Evolutionary conservation across 495 filamentous ascomycete species (phyloP).

Genomic region (Xylaria intraflava): DNA sequence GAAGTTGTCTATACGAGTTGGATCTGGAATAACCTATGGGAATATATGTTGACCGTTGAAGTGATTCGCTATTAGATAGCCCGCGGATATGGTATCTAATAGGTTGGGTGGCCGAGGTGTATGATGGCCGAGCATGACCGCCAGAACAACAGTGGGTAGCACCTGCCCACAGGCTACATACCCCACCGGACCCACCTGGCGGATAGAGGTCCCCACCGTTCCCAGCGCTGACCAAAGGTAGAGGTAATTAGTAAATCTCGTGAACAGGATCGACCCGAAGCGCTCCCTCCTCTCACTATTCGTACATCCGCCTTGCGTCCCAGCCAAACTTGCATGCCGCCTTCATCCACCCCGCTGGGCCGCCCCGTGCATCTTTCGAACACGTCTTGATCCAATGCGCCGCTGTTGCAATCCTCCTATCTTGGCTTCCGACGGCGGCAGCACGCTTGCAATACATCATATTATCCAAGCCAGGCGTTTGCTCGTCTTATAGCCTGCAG

Average conservation of each 20-base stretch:
- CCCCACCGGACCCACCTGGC: no score
- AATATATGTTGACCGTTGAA: no score
- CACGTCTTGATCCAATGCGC: conserved; percentile 3
- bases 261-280: background rate
- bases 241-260: background rate
- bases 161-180: no score
- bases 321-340: background rate
- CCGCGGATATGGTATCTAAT: no score
- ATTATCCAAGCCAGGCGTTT: background rate
- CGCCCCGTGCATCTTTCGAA: background rate
- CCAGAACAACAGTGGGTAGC: no score
- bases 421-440: conserved; percentile 12
- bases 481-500: background rate
- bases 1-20: no score
- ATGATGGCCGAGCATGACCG: no score
- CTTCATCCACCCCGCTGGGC: background rate
- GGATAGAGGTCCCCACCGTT: background rate
- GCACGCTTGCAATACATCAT: background rate
- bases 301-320: background rate
- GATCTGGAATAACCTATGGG: no score
- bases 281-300: background rate
- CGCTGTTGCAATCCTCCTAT: conserved; percentile 8
- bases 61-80: no score
- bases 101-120: no score
- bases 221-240: background rate